Base-by-base conservation (phyloP, 805 yeast species). In the Geotrichum ghanense region DNA sequence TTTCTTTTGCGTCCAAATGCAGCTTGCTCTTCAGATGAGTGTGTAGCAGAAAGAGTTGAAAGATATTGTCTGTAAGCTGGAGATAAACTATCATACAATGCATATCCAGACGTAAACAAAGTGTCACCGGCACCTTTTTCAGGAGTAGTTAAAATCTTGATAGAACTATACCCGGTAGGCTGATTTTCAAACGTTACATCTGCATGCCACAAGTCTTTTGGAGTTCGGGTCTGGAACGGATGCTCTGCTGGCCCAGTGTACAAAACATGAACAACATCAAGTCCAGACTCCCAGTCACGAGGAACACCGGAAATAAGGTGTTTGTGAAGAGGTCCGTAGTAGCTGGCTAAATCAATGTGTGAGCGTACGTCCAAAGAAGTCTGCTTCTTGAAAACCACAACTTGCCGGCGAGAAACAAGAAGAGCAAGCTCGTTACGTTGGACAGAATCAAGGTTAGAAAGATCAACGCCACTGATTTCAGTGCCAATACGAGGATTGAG, bases 101-200 rank as follows among this genome's bases (percentile, higher is more conserved):
- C 87, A 31, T 70, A 69, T 22, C 78, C 70, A 57, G 81, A 85
- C n/a, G 84, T 75, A 58, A 81, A 83, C 42, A 81, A 66, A n/a
- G 86, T 83, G 61, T 83, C 92, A 51, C 92, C 92, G n/a, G n/a
- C n/a, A 43, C 79, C 79, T 23, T 67, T 68, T 1, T 52, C 53
- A 23, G 76, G 76, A 26, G 51, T 48, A 12, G 43, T 49, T 6
- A 51, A 24, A 26, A 49, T 23, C 45, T 52, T 51, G 34, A 52
- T 45, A 10, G 50, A 35, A 19, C 51, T 31, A n/a, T 31, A 31
- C 4, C 19, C 5, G 5, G 89, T 83, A 5, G 88, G 82, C 60
- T 79, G 85, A 48, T 71, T 70, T 61, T 82, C 89, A 60, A 79
- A 83, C 25, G 86, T 74, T 35, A 80, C 82, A 60, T 83, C 92